Percentiles rank a stretch among this genome's conserved stretches.
phyloP scores from a whole-genome alignment of 176 grass and related monocot species.

The Avena atlantica region DNA sequence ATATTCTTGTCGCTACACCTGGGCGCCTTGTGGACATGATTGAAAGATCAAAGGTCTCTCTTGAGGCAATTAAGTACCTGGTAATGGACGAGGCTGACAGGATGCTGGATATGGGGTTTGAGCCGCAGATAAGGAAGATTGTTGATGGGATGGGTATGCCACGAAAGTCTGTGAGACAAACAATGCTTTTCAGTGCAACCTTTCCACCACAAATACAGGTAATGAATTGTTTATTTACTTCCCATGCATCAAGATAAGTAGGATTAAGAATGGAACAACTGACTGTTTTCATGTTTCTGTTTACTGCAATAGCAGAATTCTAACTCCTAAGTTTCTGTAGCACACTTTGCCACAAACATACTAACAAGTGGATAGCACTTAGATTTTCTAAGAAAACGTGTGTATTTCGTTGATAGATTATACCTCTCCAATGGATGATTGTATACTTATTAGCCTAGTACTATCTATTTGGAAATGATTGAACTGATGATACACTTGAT shows the following conservation, averaged over 20 bases:
- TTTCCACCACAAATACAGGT: slow-evolving; percentile 89
- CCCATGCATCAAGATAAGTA: neutral
- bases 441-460: neutral
- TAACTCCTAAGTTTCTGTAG: neutral
- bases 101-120: slow-evolving; percentile 99
- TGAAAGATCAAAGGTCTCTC: slow-evolving; percentile 74
- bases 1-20: slow-evolving; percentile 89
- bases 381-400: neutral
- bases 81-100: slow-evolving; percentile 89
- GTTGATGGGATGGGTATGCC: slow-evolving; percentile 80
- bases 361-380: neutral
- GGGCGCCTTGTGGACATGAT: slow-evolving; percentile 76
- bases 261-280: neutral
- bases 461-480: neutral
- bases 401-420: neutral
- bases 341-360: neutral
- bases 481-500: slow-evolving; percentile 14
- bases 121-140: slow-evolving; percentile 84
- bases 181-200: slow-evolving; percentile 93
- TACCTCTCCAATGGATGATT: neutral
- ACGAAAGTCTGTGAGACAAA: slow-evolving; percentile 63
- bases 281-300: neutral
- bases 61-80: slow-evolving; percentile 74
- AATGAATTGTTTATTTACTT: neutral
- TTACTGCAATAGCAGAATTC: slow-evolving; percentile 12